These are phyloP conservation scores for Tylopilus intermedius DNA, from an alignment of 768 basidiomycete species.

Conservation along the genomic window DNA sequence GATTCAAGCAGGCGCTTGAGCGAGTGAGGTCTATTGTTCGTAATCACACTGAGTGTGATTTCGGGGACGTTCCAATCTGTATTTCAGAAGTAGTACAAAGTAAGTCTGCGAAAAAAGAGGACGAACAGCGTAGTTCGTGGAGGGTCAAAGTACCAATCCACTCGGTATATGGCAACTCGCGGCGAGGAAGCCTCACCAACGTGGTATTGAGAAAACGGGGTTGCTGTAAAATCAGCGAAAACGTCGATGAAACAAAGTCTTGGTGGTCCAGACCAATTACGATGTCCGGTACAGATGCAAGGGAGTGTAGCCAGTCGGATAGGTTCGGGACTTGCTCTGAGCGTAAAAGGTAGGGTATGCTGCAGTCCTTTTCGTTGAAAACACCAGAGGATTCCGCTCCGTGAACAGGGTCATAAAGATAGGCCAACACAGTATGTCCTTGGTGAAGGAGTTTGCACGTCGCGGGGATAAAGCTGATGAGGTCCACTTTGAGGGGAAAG, in stretches of 20 bases:
- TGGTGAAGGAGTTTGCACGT: slow-evolving; percentile 32
- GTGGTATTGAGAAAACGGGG: slow-evolving; percentile 27
- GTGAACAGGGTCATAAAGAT: slow-evolving; percentile 27
- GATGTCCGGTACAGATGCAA: slow-evolving; percentile 29
- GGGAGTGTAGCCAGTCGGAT: slow-evolving; percentile 30
- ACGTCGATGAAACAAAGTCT: slow-evolving; percentile 20
- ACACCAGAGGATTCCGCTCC: neutral
- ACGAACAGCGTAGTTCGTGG: slow-evolving; percentile 37
- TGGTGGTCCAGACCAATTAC: slow-evolving; percentile 33
- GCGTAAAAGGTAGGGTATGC: slow-evolving; percentile 14
- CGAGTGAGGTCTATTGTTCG: slow-evolving; percentile 70
- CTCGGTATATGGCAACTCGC: slow-evolving; percentile 46
- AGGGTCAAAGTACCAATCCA: slow-evolving; percentile 63
- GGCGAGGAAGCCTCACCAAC: slow-evolving; percentile 41
- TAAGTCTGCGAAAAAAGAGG: slow-evolving; percentile 9
- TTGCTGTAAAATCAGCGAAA: slow-evolving; percentile 18
- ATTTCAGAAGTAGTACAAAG: slow-evolving; percentile 5
- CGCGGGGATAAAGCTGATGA: slow-evolving; percentile 30
- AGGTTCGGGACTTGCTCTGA: slow-evolving; percentile 9
- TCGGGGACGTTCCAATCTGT: slow-evolving; percentile 72
- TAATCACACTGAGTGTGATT: slow-evolving; percentile 71
- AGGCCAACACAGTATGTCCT: slow-evolving; percentile 29
- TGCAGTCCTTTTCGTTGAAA: slow-evolving; percentile 14
- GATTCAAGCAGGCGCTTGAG: slow-evolving; percentile 64
- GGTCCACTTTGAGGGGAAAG: slow-evolving; percentile 33